Evolutionary conservation across 306 rosid genomes (phyloP).

Genomic region (Trifolium subterraneum): DNA sequence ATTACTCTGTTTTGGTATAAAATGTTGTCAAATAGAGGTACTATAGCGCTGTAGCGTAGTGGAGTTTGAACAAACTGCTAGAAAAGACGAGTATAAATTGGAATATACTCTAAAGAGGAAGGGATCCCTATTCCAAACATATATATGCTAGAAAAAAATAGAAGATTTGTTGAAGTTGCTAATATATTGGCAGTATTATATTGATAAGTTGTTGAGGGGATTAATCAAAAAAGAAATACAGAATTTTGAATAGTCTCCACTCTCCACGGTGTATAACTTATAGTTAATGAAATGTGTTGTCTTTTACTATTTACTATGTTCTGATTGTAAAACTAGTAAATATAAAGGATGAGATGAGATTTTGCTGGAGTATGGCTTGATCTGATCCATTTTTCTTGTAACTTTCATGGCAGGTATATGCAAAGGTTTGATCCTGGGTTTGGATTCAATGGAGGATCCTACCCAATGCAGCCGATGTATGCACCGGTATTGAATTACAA

Average conservation of each 20-base stretch:
- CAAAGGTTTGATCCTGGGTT: slow-evolving; percentile 98
- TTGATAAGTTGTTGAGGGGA: slow-evolving; percentile 2
- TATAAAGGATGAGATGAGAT: not conserved
- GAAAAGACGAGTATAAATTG: not conserved
- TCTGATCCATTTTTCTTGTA: slow-evolving; percentile 10
- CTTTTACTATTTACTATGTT: slow-evolving; percentile 13
- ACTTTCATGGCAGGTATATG: slow-evolving; percentile 70
- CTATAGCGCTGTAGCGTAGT: not conserved
- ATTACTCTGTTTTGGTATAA: not conserved
- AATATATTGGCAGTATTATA: not conserved
- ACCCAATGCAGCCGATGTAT: slow-evolving; percentile 86
- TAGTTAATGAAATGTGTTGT: not conserved
- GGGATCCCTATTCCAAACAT: not conserved
- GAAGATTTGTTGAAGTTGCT: not conserved
- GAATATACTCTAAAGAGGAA: slow-evolving; percentile 14
- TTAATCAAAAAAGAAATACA: not conserved
- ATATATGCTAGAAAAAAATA: slow-evolving; percentile 25
- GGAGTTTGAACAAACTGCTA: not conserved
- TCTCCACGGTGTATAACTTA: not conserved
- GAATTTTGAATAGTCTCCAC: not conserved
- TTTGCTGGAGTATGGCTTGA: slow-evolving; percentile 12
- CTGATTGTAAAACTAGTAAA: not conserved
- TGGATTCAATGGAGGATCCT: slow-evolving; percentile 92
- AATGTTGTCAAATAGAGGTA: not conserved
- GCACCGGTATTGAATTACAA: slow-evolving; percentile 85